Conservation (phyloP, 2,329 filamentous ascomycete species). For the Penicillium sp. region DNA sequence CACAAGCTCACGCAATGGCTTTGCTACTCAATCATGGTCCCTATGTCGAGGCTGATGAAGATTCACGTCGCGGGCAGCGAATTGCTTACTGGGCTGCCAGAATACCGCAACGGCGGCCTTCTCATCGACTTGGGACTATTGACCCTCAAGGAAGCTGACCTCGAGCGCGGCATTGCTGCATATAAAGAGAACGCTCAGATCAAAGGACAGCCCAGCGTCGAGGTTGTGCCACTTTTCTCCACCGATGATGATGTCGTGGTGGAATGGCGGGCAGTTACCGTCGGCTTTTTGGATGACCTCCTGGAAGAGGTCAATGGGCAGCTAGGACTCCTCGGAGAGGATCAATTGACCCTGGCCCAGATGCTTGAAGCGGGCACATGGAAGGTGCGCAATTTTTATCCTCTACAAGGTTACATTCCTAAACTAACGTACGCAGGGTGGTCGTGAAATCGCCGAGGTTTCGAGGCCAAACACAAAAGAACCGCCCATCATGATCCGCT, state of each 20-base stretch:
- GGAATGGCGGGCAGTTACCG: conserved; percentile 77
- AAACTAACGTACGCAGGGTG: conserved; percentile 65
- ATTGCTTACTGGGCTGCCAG: conserved; percentile 83
- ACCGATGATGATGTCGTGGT: conserved; percentile 78
- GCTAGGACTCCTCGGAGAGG: conserved; percentile 70
- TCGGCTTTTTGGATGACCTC: conserved; percentile 75
- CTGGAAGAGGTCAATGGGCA: conserved; percentile 70
- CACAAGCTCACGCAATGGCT: conserved; percentile 97
- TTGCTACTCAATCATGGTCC: conserved; percentile 90
- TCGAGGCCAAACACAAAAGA: conserved; percentile 95
- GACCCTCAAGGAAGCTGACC: conserved; percentile 72
- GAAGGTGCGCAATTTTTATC: conserved; percentile 71
- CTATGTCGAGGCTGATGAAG: conserved; percentile 80
- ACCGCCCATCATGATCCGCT: conserved; percentile 93
- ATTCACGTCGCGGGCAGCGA: conserved; percentile 82
- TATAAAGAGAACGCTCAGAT: conserved; percentile 73
- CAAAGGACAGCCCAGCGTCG: conserved; percentile 72
- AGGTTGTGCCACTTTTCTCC: conserved; percentile 75
- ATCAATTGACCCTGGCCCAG: conserved; percentile 78
- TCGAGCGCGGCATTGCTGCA: conserved; percentile 71
- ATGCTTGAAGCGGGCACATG: conserved; percentile 95
- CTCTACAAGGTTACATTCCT: conserved; percentile 11
- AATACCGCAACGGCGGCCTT: conserved; percentile 90
- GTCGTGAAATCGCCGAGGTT: conserved; percentile 93
- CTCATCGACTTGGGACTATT: conserved; percentile 84